Conservation (phyloP, 495 filamentous ascomycete genomes). For the Aspergillus cavernicola region DNA sequence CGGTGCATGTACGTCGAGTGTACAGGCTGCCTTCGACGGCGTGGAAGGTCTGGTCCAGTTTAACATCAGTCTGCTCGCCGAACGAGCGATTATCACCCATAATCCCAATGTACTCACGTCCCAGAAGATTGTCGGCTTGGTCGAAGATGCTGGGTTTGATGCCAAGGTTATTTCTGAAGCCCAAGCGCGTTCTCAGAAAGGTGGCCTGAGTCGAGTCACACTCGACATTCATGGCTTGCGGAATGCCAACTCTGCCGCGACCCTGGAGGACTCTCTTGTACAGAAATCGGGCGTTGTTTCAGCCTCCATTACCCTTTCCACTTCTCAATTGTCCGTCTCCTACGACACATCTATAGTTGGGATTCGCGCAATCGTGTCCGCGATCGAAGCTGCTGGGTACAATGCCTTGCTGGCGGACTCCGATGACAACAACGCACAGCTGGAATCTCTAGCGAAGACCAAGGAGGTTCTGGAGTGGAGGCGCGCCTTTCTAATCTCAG, state of each 20-base stretch:
- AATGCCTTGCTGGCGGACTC: slow-evolving; percentile 87
- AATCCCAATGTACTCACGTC: slow-evolving; percentile 65
- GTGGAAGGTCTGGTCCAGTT: slow-evolving; percentile 78
- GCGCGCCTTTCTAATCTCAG: slow-evolving; percentile 67
- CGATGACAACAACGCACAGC: slow-evolving; percentile 94
- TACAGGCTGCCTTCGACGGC: slow-evolving; percentile 77
- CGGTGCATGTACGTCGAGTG: slow-evolving; percentile 88
- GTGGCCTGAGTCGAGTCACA: slow-evolving; percentile 48
- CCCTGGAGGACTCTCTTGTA: slow-evolving; percentile 65
- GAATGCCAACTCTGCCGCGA: slow-evolving; percentile 63
- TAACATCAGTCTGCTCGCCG: slow-evolving; percentile 88
- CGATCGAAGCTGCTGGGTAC: slow-evolving; percentile 73
- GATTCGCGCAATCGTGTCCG: slow-evolving; percentile 75
- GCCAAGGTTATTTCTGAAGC: slow-evolving; percentile 62
- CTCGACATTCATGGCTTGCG: slow-evolving; percentile 82
- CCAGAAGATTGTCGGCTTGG: slow-evolving; percentile 64
- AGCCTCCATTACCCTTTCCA: slow-evolving; percentile 65
- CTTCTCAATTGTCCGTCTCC: slow-evolving; percentile 63
- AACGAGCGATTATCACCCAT: slow-evolving; percentile 86
- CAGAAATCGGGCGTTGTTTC: slow-evolving; percentile 66
- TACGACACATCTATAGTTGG: slow-evolving; percentile 70
- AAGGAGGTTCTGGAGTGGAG: slow-evolving; percentile 94
- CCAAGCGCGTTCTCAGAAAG: slow-evolving; percentile 29
- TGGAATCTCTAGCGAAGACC: slow-evolving; percentile 93
- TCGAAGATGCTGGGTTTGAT: slow-evolving; percentile 78